phyloP scores from a whole-genome alignment of 768 basidiomycete genomes.

The Cytidiella melzeri region DNA sequence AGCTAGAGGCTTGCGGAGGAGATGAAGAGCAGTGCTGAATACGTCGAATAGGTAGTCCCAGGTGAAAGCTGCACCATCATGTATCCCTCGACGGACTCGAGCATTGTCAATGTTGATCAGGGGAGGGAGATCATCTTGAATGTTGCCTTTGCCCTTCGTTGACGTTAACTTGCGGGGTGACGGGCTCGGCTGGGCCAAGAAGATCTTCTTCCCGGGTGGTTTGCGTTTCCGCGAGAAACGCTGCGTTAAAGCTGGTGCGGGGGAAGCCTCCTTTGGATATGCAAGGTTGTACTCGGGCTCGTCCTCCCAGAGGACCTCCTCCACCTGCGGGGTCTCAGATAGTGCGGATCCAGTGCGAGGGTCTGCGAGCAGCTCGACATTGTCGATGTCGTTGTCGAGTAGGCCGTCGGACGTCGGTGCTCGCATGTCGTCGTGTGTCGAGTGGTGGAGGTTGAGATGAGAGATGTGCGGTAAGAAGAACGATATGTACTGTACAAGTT shows the following conservation, averaged over 20 bases:
- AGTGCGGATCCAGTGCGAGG: not conserved
- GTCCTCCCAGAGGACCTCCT: constrained; percentile 11
- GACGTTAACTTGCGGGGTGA: not conserved
- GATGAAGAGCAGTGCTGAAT: constrained; percentile 37
- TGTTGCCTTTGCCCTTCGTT: constrained; percentile 1
- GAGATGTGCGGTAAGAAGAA: too few species aligned
- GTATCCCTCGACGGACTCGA: constrained; percentile 14
- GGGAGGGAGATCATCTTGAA: constrained; percentile 2
- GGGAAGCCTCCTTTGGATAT: constrained; percentile 8
- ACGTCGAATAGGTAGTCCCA: constrained; percentile 43
- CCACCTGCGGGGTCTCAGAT: not conserved
- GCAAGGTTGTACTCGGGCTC: constrained; percentile 13
- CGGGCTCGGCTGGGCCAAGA: constrained; percentile 10
- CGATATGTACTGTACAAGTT: too few species aligned
- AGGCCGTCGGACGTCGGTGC: too few species aligned
- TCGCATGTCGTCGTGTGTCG: too few species aligned
- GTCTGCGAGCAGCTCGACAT: not conserved
- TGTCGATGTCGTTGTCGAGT: not conserved
- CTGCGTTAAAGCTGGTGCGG: not conserved
- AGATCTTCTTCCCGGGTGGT: constrained; percentile 1
- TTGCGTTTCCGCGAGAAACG: constrained; percentile 11
- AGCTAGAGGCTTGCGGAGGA: constrained; percentile 52
- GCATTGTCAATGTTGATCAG: constrained; percentile 17
- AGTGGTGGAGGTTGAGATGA: too few species aligned
- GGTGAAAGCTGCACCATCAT: constrained; percentile 17